These are phyloP conservation scores for Areca catechu DNA, from an alignment of 176 grass and related monocot genomes.

Conservation along the genomic window DNA sequence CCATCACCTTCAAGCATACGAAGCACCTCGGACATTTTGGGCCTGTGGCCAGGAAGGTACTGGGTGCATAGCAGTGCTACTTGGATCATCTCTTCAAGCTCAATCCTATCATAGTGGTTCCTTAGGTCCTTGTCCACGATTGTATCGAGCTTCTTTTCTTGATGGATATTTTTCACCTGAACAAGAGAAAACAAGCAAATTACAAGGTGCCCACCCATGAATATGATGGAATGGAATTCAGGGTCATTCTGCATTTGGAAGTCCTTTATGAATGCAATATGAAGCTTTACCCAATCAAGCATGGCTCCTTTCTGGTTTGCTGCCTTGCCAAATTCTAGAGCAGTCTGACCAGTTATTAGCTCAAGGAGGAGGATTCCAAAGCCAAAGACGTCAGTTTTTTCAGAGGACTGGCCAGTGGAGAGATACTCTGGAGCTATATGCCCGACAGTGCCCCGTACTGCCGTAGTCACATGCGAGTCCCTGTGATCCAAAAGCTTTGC, in stretches of 20 bases:
- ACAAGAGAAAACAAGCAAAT: conserved; percentile 1
- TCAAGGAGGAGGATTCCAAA: conserved; percentile 93
- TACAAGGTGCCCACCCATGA: too few species aligned
- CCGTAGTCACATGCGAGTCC: conserved; percentile 87
- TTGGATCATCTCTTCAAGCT: conserved; percentile 90
- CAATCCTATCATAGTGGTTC: conserved; percentile 53
- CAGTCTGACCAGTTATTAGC: conserved; percentile 75
- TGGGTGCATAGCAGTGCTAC: conserved; percentile 89
- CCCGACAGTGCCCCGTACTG: conserved; percentile 79
- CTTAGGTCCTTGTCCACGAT: conserved; percentile 62
- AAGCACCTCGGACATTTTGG: conserved; percentile 89
- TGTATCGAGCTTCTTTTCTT: conserved; percentile 84
- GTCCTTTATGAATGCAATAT: too few species aligned
- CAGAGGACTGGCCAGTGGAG: conserved; percentile 87
- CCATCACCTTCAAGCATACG: conserved; percentile 93
- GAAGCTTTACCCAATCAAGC: conserved; percentile 76
- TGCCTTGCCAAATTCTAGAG: conserved; percentile 82
- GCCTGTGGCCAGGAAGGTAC: conserved; percentile 69
- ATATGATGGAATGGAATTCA: too few species aligned
- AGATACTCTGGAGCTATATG: conserved; percentile 96
- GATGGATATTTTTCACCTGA: conserved; percentile 98
- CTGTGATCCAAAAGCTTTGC: conserved; percentile 86
- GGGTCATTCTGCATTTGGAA: too few species aligned
- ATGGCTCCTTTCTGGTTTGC: conserved; percentile 94
- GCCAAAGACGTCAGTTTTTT: conserved; percentile 91